Conservation (phyloP, 2,329 filamentous ascomycete genomes). For the Grosmannia penicillata region DNA sequence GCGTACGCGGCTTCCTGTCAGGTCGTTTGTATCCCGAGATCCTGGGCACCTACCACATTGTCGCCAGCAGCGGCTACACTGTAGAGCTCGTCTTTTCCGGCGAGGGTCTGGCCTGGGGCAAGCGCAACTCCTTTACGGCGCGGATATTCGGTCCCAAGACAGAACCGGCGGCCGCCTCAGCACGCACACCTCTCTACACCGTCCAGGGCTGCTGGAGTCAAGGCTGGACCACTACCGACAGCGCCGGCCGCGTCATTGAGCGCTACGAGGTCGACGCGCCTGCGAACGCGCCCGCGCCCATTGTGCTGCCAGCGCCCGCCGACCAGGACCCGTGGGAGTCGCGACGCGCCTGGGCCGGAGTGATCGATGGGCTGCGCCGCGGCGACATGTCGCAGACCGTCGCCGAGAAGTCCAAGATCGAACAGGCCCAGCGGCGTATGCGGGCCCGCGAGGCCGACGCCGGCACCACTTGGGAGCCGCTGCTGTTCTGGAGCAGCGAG, state of each 20-base stretch:
- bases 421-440: constrained; percentile 66
- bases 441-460: constrained; percentile 48
- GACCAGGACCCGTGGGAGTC: constrained; percentile 70
- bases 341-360: constrained; percentile 64
- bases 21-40: constrained; percentile 35
- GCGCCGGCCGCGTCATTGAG: constrained; percentile 19
- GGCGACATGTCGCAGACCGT: constrained; percentile 63
- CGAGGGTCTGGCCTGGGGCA: constrained; percentile 27
- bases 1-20: constrained; percentile 30
- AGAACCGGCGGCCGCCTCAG: no score
- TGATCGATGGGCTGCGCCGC: constrained; percentile 54
- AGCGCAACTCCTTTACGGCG: constrained; percentile 31
- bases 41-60: constrained; percentile 27
- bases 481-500: constrained; percentile 17
- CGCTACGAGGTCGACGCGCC: constrained; percentile 21
- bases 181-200: constrained; percentile 20
- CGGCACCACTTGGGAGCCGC: constrained; percentile 26
- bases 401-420: constrained; percentile 62
- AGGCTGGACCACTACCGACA: constrained; percentile 22
- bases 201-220: constrained; percentile 28
- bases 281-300: constrained; percentile 17
- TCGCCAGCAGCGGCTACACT: constrained; percentile 27
- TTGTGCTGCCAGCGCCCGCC: constrained; percentile 35
- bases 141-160: constrained; percentile 23
- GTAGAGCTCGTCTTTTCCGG: constrained; percentile 32